Base-by-base conservation (phyloP, 2,329 filamentous ascomycete genomes). In the Phoma sp. region DNA sequence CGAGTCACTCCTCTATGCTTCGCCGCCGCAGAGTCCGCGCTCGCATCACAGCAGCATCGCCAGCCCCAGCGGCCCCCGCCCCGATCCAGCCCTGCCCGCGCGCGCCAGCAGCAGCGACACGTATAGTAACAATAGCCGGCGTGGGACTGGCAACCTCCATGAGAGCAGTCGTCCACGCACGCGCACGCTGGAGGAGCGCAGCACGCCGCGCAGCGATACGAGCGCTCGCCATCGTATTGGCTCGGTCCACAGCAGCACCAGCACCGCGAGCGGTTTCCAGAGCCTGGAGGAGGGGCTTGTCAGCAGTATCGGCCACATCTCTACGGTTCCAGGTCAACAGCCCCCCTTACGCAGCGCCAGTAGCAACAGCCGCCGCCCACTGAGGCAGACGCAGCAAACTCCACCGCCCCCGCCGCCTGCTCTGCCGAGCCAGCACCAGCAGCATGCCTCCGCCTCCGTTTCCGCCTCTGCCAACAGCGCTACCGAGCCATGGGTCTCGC, bases 191-290 rank as follows among this genome's bases (percentile, higher is more conserved):
- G 80, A 82, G 42, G 80, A 80, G 58, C 65, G 75, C 23, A 60
- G 57, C 55, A 69, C 72, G 7, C 66, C 74, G 11, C 75, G 74
- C 37, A 67, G 85, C 18, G 18, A 18, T 18, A 18, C 18, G 54
- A n/a, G 52, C 8, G 80, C 77, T 62, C 83, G 88, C 46, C 84
- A 87, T 64, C 82, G 88, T 46, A 84, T 91, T 38, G 87, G 88
- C 44, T 91, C 89, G 25, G 84, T 91, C 63, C 87, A 88, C 62
- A 88, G 87, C 32, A 53, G 49, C 47, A 88, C 50, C 44, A 81
- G 85, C 7, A 76, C 80, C 4, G 83, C 85, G 4, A 79, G 83
- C 42, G 78, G 80, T 44, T 79, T 82, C 43, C 75, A 80, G 61
- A 71, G 68, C 58, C 64, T 74, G 46, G 74, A 76, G 57, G 75